Base-by-base conservation (phyloP, 305 asterid species). In the Withania somnifera region DNA sequence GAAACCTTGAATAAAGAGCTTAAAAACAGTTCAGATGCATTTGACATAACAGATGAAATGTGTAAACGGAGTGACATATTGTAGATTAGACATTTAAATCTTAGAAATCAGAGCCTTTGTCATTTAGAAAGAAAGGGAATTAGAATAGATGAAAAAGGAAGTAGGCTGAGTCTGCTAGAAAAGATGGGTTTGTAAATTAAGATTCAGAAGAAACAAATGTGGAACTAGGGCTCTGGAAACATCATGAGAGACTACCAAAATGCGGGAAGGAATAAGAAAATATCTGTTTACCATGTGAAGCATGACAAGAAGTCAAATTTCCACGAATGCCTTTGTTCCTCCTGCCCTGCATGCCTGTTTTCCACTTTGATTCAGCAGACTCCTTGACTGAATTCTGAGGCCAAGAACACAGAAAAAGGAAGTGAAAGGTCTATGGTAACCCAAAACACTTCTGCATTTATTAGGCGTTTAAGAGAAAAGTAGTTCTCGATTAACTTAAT, bases 251-350 rank as follows among this genome's bases (percentile, higher is more conserved):
- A 24, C 80, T 28, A 47, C 58, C 60, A 68, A 71, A 51, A 19
- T 40, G 52, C 82, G 79, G 80, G 61, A 69, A 11, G 24, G 68
- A 19, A 11, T 75, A 32, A 11, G 19, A 11, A 32, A 57, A 52
- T 34, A 57, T 60, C 83, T 52, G 84, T 85, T 92, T 90, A 95
- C 98, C 98, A 81, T 86, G 88, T 84, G 93, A 88, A 76, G 42
- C 80, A 82, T 86, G 85, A 78, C 92, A 91, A 77, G 94, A 84
- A 42, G 91, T 83, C 86, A 89, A 90, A 86, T 84, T 89, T 83
- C 92, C 95, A 76, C 97, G 94, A 79, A 90, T 90, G 67, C 81
- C 95, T 88, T 92, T 89, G 85, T 85, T 91, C 78, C 91, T 88
- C 81, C 95, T 85, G 32, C 89, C 88, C 90, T 89, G 97, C 87